Evolutionary conservation across 352 stramenopile species (phyloP).

Genomic region (Stramenopiles sp.): DNA sequence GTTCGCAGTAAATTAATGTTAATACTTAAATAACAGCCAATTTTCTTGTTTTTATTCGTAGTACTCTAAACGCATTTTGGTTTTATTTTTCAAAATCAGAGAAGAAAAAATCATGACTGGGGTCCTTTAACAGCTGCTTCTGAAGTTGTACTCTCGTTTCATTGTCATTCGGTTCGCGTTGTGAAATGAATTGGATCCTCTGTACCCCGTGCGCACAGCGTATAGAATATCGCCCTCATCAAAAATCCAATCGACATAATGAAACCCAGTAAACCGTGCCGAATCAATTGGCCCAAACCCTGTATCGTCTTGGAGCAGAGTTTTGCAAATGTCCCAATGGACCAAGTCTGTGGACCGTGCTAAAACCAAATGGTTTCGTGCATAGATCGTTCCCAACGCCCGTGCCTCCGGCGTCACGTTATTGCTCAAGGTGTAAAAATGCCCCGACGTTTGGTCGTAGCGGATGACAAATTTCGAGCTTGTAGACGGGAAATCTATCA

Average conservation of each 20-base stretch:
- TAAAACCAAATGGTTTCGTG: background rate
- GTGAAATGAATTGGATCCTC: background rate
- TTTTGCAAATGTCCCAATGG: background rate
- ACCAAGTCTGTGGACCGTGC: background rate
- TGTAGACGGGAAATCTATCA: background rate
- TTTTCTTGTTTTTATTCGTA: too few relatives aligned
- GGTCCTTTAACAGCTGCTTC: too few relatives aligned
- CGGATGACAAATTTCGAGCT: constrained; percentile 6
- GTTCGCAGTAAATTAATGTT: too few relatives aligned
- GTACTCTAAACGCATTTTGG: too few relatives aligned
- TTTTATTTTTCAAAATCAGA: too few relatives aligned
- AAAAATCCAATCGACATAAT: constrained; percentile 13
- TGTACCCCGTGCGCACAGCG: background rate
- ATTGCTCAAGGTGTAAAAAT: background rate
- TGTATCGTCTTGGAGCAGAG: background rate
- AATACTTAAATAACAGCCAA: too few relatives aligned
- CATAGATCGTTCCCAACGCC: too few relatives aligned
- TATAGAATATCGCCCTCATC: constrained; percentile 1
- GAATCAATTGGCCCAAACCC: background rate
- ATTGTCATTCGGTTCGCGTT: constrained; percentile 8
- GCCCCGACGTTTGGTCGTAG: background rate
- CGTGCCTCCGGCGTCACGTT: background rate
- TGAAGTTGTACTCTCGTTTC: too few relatives aligned
- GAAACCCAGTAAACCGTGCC: background rate
- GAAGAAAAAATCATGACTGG: too few relatives aligned